Percentiles rank a stretch among this genome's conserved stretches.
These are phyloP conservation scores for Triangularia verruculosa DNA, from an alignment of 2,329 filamentous ascomycete genomes.

Conservation along the genomic window DNA sequence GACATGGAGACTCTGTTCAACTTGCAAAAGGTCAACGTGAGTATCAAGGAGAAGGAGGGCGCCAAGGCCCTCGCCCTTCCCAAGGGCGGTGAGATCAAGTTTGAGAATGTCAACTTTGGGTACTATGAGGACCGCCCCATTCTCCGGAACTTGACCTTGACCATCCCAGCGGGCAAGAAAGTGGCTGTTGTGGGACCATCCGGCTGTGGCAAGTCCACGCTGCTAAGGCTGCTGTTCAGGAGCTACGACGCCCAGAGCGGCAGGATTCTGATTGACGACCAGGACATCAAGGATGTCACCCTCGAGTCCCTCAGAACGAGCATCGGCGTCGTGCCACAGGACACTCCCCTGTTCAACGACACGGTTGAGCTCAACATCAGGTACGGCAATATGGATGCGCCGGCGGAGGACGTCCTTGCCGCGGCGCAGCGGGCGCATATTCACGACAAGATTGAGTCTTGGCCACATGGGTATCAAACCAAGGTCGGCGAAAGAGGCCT, in stretches of 20 bases:
- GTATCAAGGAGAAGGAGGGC: conserved; percentile 72
- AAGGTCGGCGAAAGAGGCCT: conserved; percentile 90
- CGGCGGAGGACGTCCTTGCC: conserved; percentile 66
- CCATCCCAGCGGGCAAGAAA: conserved; percentile 93
- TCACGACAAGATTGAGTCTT: conserved; percentile 73
- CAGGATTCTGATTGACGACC: conserved; percentile 85
- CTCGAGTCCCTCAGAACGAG: conserved; percentile 78
- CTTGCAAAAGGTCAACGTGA: conserved; percentile 92
- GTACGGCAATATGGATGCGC: conserved; percentile 80
- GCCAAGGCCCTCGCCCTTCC: conserved; percentile 70
- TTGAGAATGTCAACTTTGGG: conserved; percentile 92
- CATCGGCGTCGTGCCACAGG: conserved; percentile 95
- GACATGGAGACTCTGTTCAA: conserved; percentile 99
- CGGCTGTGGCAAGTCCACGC: conserved; percentile 93
- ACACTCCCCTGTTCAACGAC: conserved; percentile 96
- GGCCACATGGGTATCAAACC: conserved; percentile 86
- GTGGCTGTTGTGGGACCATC: conserved; percentile 93
- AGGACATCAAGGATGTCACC: conserved; percentile 81
- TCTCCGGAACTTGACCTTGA: conserved; percentile 76
- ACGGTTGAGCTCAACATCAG: conserved; percentile 94
- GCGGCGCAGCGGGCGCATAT: conserved; percentile 82
- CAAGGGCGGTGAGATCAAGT: conserved; percentile 82
- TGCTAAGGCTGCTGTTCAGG: conserved; percentile 85
- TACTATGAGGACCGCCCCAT: conserved; percentile 87
- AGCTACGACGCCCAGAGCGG: conserved; percentile 88